Evolutionary conservation across 2,329 filamentous ascomycete species (phyloP).

Genomic region (Beauveria rudraprayagi): DNA sequence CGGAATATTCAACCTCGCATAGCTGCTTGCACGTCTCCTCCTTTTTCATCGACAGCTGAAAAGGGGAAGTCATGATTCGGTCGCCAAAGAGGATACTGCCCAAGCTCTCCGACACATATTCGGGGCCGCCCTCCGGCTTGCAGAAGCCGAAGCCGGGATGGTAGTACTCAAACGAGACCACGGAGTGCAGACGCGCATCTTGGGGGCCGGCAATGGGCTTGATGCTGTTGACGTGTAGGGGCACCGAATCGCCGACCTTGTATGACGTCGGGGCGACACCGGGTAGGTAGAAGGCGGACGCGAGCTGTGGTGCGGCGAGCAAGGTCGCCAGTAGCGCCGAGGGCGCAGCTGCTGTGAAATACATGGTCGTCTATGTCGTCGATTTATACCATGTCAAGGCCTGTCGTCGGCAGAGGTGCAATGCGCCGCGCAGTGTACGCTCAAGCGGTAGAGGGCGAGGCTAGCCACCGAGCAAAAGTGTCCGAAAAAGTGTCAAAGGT

Average conservation of each 20-base stretch:
- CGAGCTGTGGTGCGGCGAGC: constrained; percentile 43
- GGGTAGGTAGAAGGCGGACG: constrained; percentile 84
- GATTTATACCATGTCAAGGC: constrained; percentile 22
- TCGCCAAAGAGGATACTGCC: constrained; percentile 97
- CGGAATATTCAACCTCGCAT: constrained; percentile 56
- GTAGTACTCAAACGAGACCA: constrained; percentile 96
- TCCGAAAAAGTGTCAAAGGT: background rate
- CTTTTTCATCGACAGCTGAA: constrained; percentile 75
- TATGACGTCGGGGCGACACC: constrained; percentile 94
- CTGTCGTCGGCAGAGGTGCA: background rate
- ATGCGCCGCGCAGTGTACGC: constrained; percentile 5
- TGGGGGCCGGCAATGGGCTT: constrained; percentile 71
- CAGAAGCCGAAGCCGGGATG: constrained; percentile 84
- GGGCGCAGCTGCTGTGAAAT: constrained; percentile 36
- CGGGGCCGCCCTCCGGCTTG: constrained; percentile 63
- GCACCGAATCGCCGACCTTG: constrained; percentile 67
- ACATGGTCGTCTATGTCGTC: constrained; percentile 30
- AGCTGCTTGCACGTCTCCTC: constrained; percentile 83
- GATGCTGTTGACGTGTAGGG: constrained; percentile 86
- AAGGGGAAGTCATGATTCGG: constrained; percentile 93
- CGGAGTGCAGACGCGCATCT: constrained; percentile 79
- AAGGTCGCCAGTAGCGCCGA: constrained; percentile 43
- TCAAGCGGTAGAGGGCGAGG: background rate
- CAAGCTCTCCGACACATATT: constrained; percentile 71
- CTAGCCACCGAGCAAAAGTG: background rate